Evolutionary conservation across 768 basidiomycete genomes (phyloP).

Genomic region (Auriculariales sp.): DNA sequence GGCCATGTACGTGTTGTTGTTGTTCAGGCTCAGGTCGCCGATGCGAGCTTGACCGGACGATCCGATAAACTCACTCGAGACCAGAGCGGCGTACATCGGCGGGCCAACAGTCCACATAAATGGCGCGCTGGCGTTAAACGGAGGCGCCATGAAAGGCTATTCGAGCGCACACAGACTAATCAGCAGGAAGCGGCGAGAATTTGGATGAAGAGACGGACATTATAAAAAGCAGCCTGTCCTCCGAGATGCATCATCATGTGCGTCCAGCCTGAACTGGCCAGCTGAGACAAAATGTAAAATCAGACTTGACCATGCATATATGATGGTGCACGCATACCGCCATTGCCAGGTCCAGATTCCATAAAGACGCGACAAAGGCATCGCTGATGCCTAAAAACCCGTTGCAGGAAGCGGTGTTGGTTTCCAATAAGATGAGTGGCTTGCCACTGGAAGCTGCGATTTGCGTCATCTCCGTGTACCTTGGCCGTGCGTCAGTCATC

Average conservation of each 20-base stretch:
- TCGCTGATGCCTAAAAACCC: constrained; percentile 41
- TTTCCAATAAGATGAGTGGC: constrained; percentile 55
- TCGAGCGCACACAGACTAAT: background rate
- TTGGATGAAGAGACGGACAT: constrained; percentile 25
- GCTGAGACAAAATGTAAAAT: too few relatives aligned
- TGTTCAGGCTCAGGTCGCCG: constrained; percentile 45
- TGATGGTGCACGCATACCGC: constrained; percentile 20
- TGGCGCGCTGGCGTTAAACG: constrained; percentile 36
- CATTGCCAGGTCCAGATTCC: constrained; percentile 46
- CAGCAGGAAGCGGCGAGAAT: background rate
- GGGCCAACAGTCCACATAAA: constrained; percentile 64
- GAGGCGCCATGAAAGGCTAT: constrained; percentile 30
- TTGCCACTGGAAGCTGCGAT: constrained; percentile 25
- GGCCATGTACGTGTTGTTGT: constrained; percentile 40
- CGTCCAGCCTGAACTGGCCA: constrained; percentile 40
- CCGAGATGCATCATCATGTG: constrained; percentile 41
- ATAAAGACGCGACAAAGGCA: constrained; percentile 43
- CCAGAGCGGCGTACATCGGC: constrained; percentile 58
- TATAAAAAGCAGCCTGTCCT: constrained; percentile 51
- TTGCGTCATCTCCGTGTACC: constrained; percentile 24
- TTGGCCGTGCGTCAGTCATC: too few relatives aligned
- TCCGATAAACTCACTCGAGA: constrained; percentile 60
- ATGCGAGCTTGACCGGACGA: constrained; percentile 47
- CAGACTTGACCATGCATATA: too few relatives aligned
- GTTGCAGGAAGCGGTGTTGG: constrained; percentile 41